phyloP scores from a whole-genome alignment of 2,329 filamentous ascomycete species.

The Fusarium sp. region DNA sequence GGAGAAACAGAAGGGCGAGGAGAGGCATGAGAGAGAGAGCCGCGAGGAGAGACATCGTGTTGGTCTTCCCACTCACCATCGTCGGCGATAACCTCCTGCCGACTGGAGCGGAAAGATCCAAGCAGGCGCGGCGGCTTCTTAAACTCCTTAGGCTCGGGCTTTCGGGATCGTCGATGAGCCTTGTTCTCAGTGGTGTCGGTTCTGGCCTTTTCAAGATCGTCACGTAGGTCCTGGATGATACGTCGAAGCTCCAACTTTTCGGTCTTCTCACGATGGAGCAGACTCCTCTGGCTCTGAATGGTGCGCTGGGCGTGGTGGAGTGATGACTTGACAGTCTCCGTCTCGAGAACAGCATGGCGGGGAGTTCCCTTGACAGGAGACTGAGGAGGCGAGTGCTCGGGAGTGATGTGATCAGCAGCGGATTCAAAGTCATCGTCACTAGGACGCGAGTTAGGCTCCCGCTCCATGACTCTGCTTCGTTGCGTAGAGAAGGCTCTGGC shows the following conservation, averaged over 20 bases:
- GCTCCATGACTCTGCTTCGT: slow-evolving; percentile 71
- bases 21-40: slow-evolving; percentile 30
- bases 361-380: slow-evolving; percentile 93
- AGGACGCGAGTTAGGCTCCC: slow-evolving; percentile 64
- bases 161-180: slow-evolving; percentile 67
- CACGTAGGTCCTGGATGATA: slow-evolving; percentile 92
- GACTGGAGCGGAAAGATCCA: slow-evolving; percentile 75
- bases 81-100: slow-evolving; percentile 79
- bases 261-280: slow-evolving; percentile 96
- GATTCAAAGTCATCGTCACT: slow-evolving; percentile 71
- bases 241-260: slow-evolving; percentile 96
- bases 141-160: slow-evolving; percentile 69
- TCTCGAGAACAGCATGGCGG: slow-evolving; percentile 88
- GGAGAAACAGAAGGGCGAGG: slow-evolving; percentile 30
- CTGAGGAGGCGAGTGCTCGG: slow-evolving; percentile 87
- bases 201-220: slow-evolving; percentile 81
- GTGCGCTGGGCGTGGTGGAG: slow-evolving; percentile 94
- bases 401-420: slow-evolving; percentile 73
- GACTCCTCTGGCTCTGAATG: slow-evolving; percentile 93
- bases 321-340: slow-evolving; percentile 93
- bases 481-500: slow-evolving; percentile 81
- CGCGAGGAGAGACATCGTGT: slow-evolving; percentile 43
- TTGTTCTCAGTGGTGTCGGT: slow-evolving; percentile 56
- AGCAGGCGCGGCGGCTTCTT: slow-evolving; percentile 83
- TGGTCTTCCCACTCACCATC: slow-evolving; percentile 94